Conservation (phyloP, 75 land plant species). For the Cunninghamia lanceolata region DNA sequence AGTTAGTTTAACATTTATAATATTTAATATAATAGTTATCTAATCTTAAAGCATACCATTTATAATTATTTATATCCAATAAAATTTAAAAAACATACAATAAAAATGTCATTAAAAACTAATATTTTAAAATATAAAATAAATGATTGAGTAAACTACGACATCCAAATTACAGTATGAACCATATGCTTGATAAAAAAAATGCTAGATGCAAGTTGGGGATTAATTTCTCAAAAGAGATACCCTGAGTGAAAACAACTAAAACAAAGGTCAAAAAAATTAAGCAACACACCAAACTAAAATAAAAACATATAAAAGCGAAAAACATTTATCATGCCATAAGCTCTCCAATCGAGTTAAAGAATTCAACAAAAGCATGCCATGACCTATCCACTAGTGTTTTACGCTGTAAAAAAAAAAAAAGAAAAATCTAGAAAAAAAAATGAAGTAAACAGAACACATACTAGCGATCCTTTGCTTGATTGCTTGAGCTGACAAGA, state of each 20-base stretch:
- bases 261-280: neutral
- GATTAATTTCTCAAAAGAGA: neutral
- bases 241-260: neutral
- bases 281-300: neutral
- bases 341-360: neutral
- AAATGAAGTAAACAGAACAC: neutral
- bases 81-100: too few species aligned
- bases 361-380: neutral
- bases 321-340: neutral
- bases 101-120: too few species aligned
- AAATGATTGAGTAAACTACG: neutral
- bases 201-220: neutral
- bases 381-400: neutral
- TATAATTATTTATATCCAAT: too few species aligned
- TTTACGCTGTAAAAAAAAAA: neutral
- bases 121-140: too few species aligned
- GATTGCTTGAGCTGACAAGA: conserved; percentile 58
- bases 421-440: neutral
- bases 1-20: too few species aligned
- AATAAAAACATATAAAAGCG: neutral
- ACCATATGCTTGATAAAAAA: neutral
- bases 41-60: too few species aligned
- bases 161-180: neutral
- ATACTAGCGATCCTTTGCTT: conserved; percentile 40
- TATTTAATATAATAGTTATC: too few species aligned